Evolutionary conservation across 1,284 basidiomycete genomes (phyloP).

Genomic region (Stygiomarasmius scandens): DNA sequence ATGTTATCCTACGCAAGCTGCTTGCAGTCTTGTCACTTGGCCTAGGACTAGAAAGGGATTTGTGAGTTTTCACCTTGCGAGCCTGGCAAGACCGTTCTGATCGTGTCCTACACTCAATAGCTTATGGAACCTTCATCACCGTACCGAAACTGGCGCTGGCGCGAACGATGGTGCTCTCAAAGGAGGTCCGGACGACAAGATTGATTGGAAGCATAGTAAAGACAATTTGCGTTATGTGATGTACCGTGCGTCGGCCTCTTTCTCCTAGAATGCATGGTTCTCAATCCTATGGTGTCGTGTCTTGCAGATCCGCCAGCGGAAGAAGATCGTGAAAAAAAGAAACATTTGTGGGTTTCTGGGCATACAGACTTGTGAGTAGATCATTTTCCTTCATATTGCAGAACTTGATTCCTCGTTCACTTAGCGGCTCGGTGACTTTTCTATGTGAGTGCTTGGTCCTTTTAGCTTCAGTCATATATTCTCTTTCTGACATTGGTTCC

Average conservation of each 20-base stretch:
- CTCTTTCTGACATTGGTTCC: no score
- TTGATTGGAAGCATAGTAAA: conserved; percentile 19
- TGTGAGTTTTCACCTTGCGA: conserved; percentile 9
- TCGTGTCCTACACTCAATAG: neutral
- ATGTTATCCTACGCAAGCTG: conserved; percentile 17
- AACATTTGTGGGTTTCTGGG: conserved; percentile 16
- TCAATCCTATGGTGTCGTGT: neutral
- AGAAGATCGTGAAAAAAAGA: conserved; percentile 17
- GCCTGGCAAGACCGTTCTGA: neutral
- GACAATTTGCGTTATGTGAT: conserved; percentile 21
- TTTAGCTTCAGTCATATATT: no score
- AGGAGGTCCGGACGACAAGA: conserved; percentile 9
- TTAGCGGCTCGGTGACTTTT: conserved; percentile 9
- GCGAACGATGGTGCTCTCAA: conserved; percentile 10
- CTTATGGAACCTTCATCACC: conserved; percentile 20
- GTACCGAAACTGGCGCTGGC: conserved; percentile 8
- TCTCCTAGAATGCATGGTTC: neutral
- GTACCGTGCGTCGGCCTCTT: conserved; percentile 17
- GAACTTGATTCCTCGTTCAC: neutral
- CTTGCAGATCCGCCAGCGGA: conserved; percentile 18
- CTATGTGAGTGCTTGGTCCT: neutral
- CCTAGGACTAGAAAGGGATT: conserved; percentile 16
- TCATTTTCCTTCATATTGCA: neutral
- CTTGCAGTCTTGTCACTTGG: conserved; percentile 20
- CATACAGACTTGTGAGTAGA: conserved; percentile 20